phyloP scores from a whole-genome alignment of 768 basidiomycete species.

The Lentinus brumalis region DNA sequence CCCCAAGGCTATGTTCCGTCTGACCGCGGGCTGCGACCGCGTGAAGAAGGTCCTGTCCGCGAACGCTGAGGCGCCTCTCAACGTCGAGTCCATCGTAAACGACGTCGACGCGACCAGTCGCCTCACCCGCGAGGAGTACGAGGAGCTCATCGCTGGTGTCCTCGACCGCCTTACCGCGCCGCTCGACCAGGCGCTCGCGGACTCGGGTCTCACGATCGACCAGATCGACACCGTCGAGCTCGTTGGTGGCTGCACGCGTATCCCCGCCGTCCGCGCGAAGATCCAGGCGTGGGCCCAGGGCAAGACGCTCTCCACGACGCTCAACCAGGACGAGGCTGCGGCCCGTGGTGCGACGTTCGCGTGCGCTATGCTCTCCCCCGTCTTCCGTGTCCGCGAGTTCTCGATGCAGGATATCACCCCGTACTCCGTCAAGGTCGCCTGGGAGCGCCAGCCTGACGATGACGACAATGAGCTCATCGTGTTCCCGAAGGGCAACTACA shows the following conservation, averaged over 20 bases:
- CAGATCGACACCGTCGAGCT: constrained; percentile 92
- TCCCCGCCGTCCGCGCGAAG: constrained; percentile 87
- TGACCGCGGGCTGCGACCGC: constrained; percentile 85
- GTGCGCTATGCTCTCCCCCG: constrained; percentile 95
- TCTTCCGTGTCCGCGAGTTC: constrained; percentile 98
- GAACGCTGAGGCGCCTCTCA: constrained; percentile 84
- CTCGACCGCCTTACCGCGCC: constrained; percentile 78
- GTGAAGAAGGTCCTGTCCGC: constrained; percentile 97
- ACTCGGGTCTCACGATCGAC: constrained; percentile 79
- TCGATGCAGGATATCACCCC: constrained; percentile 80
- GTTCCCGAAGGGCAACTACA: constrained; percentile 80
- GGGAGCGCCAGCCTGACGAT: constrained; percentile 75
- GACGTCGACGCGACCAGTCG: constrained; percentile 92
- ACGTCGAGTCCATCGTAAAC: constrained; percentile 95
- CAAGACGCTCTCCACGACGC: constrained; percentile 84
- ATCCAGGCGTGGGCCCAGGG: constrained; percentile 84
- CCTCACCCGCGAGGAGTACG: constrained; percentile 80
- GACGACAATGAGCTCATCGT: constrained; percentile 93
- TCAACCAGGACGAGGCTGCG: constrained; percentile 98
- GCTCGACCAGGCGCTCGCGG: constrained; percentile 74
- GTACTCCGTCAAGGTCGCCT: constrained; percentile 90
- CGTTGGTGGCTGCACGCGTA: constrained; percentile 89
- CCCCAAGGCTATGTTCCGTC: constrained; percentile 93
- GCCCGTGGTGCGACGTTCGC: constrained; percentile 96
- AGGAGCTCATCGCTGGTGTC: constrained; percentile 71